Base-by-base conservation (phyloP, 2,329 filamentous ascomycete genomes). In the Plenodomus tracheiphilus region DNA sequence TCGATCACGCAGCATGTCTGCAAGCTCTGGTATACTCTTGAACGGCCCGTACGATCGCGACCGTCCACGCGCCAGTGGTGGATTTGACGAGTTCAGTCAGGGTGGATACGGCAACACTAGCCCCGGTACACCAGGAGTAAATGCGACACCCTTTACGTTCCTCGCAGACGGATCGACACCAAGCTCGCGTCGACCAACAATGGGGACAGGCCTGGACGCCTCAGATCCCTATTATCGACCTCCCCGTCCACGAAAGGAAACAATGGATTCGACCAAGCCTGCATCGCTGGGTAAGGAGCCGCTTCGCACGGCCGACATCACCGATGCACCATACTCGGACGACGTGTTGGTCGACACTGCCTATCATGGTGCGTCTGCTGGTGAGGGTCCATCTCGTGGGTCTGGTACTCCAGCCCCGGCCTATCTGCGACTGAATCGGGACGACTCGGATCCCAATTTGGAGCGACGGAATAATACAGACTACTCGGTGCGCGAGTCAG, bases 401-500 rank as follows among this genome's bases (percentile, higher is more conserved):
- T 66, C 62, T 13, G 64, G 70, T 8, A 70, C 62, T 51, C 56
- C 61, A 5, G 59, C 61, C n/a, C 70, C 81, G 28, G 81, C 81
- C 6, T 82, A 83, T 61, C 66, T 84, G 22, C 77, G 79, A 17
- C 74, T 75, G 54, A 71, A 72, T 39, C 66, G 69, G 15, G 71
- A 78, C 21, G 73, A 75, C 37, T 81, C 81, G 13, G 81, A 85
- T 49, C 76, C 80, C n/a, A 79, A 81, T 38, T 72, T 79, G 7
- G 77, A 81, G 42, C 70, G 69, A 48, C 77, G 74, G 48, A 85
- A 84, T 18, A 81, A 85, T 39, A 86, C 88, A 1, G 93, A 99
- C 66, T 97, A 97, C 67, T 87, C 92, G 2, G 94, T 93, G 1
- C 87, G 94, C 47, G 94, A 99, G 72, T 91, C 95, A 0, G 94